Base-by-base conservation (phyloP, 306 rosid species). In the Prunus davidiana region DNA sequence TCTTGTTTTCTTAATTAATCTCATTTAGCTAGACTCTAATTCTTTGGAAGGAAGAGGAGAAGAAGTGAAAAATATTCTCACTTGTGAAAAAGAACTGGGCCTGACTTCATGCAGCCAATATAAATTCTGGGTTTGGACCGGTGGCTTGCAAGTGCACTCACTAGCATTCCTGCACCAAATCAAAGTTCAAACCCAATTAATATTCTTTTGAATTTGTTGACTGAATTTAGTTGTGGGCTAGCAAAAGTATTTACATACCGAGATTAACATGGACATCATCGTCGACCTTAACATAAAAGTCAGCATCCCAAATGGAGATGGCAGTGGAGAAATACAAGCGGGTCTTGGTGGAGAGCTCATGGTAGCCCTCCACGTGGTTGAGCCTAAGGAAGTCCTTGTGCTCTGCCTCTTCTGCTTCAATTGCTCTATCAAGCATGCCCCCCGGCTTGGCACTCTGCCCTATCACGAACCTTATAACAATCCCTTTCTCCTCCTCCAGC, bases 41-140 rank as follows among this genome's bases (percentile, higher is more conserved):
- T 34, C 43, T 34, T 34, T 38, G 43, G 9, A 38, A 38, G 43
- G 43, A 38, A 38, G 43, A 6, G 43, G 1, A 38, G 41, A 11
- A 47, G 15, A 47, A 47, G 15, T 47, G 15, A 13, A 47, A 12
- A 15, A 8, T 19, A 15, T 22, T 7, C 92, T 79, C 63, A 91
- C 97, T 91, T 91, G 69, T 91, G 86, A 76, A 71, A 89, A 25
- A 94, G 76, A 83, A 94, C 98, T 8, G 98, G 97, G n/a, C 98
- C 98, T 6, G 98, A 94, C 81, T 94, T 94, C 98, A 94, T 94
- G 83, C 98, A 94, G 30, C 98, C 98, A 72, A 94, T 86, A 20
- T 94, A 94, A 74, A 86, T 70, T 70, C 97, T 86, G 41, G 98
- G 95, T 41, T 81, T 91, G 7, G 89, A 81, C 27, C 93, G 72